These are phyloP conservation scores for Beauveria brongniartii DNA, from an alignment of 2,329 filamentous ascomycete species.

Conservation along the genomic window DNA sequence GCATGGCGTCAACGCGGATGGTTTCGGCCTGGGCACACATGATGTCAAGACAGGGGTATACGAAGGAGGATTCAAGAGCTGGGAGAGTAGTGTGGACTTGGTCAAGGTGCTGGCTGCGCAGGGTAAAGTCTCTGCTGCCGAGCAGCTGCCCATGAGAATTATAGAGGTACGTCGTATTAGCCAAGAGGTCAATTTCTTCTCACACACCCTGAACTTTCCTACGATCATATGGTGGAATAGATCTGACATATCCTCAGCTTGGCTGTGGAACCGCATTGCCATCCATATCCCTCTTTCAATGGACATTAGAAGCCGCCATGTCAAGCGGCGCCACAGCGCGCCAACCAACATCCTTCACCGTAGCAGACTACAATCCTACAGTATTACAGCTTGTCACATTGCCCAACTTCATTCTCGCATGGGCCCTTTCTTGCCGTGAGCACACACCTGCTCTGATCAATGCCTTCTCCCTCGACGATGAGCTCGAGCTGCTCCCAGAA, in stretches of 20 bases:
- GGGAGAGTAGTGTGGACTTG: constrained; percentile 78
- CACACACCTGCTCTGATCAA: constrained; percentile 31
- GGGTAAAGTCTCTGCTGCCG: constrained; percentile 25
- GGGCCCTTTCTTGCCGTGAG: constrained; percentile 42
- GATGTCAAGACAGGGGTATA: constrained; percentile 78
- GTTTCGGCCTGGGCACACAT: constrained; percentile 53
- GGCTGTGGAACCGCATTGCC: constrained; percentile 74
- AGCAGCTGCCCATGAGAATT: constrained; percentile 32
- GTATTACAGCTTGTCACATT: constrained; percentile 72
- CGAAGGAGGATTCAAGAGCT: constrained; percentile 83
- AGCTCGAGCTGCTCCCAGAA: constrained; percentile 54
- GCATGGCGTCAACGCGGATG: constrained; percentile 24
- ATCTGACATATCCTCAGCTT: constrained; percentile 39
- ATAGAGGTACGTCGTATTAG: constrained; percentile 44
- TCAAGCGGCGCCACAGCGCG: background rate
- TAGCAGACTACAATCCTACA: constrained; percentile 74
- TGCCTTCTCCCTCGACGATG: constrained; percentile 44
- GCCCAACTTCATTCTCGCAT: constrained; percentile 68
- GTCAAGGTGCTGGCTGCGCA: constrained; percentile 55
- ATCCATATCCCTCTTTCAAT: constrained; percentile 62
- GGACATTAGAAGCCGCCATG: constrained; percentile 26
- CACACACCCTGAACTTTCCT: background rate
- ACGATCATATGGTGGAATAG: background rate
- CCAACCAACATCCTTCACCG: constrained; percentile 46
- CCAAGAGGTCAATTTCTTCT: no score